Base-by-base conservation (phyloP, 441 rosid species). In the Biscutella auriculata region DNA sequence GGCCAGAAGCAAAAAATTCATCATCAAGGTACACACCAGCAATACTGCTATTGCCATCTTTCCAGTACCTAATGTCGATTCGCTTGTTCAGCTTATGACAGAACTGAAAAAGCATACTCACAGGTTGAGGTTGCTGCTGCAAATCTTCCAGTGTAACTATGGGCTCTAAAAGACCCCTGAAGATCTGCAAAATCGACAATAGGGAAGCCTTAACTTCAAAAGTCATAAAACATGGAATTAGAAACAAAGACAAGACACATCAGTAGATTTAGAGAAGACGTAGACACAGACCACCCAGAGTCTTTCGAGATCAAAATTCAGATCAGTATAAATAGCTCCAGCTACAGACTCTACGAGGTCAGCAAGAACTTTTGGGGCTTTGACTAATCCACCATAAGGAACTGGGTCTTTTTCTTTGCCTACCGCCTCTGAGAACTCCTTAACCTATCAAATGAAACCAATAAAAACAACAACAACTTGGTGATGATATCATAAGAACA, bases 351-450 rank as follows among this genome's bases (percentile, higher is more conserved):
- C 97, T 5, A 87, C 75, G n/a, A 87, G 67, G 23, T 90, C 92
- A n/a, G 97, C 95, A 4, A 90, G 84, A 61, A 87, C 60, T 77
- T 87, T 84, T 0, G 97, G 95, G 1, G 97, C 95, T 77, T 83
- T 84, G 37, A 85, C 71, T 14, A 73, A 62, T 23, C 89, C 91
- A 16, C 95, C 94, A 54, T 87, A 60, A 0, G 62, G 57, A 6
- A 69, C 82, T 1, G 68, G 19, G n/a, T 67, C 69, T 27, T 80
- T 76, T 72, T 87, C 97, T 69, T 72, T 33, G 7, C 59, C 40
- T 16, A 87, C 86, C 4, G 79, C 78, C 28, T 71, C 68, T 3
- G 72, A 63, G 61, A 90, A 90, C 52, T 82, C 89, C 62, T 13
- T 69, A 14, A 90, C 78, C 97, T 90, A 36, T 9, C 4, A 7